These are phyloP conservation scores for Miscanthus lutarioriparius DNA, from an alignment of 176 grass and related monocot species.

Conservation along the genomic window DNA sequence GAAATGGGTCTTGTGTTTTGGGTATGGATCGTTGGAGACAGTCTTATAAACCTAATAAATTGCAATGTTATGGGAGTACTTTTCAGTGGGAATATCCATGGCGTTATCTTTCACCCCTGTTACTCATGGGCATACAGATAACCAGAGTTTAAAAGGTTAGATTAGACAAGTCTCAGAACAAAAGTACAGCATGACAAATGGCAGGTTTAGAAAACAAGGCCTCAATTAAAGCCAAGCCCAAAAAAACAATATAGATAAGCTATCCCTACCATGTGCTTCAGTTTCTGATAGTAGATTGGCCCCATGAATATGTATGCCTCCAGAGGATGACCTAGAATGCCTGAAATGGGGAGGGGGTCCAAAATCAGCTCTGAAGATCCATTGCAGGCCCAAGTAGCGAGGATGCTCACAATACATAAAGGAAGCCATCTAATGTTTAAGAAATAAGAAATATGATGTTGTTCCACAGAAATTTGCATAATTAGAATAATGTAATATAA, in stretches of 20 bases:
- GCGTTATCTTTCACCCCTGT: background rate
- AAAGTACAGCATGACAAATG: background rate
- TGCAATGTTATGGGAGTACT: background rate
- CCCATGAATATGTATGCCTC: slow-evolving; percentile 98
- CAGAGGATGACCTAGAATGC: slow-evolving; percentile 83
- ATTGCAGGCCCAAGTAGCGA: background rate
- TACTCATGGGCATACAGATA: background rate
- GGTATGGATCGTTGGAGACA: too few relatives aligned
- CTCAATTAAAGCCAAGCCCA: background rate
- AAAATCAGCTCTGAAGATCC: slow-evolving; percentile 15
- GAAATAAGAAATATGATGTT: background rate
- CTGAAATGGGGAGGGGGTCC: slow-evolving; percentile 39
- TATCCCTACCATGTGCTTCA: slow-evolving; percentile 92
- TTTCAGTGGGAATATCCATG: background rate
- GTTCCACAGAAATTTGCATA: background rate
- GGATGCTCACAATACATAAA: background rate
- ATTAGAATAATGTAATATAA: slow-evolving; percentile 14
- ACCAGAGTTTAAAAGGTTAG: background rate
- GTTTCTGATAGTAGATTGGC: slow-evolving; percentile 96
- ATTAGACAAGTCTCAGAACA: background rate
- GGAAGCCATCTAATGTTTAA: background rate
- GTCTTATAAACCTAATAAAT: background rate
- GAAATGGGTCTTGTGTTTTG: too few relatives aligned
- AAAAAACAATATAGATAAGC: background rate
- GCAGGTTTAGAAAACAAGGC: background rate